A percentile compares a stretch with the other conserved stretches of the same genome.
phyloP scores from a whole-genome alignment of 2,329 filamentous ascomycete species.

The Venturia nashicola region DNA sequence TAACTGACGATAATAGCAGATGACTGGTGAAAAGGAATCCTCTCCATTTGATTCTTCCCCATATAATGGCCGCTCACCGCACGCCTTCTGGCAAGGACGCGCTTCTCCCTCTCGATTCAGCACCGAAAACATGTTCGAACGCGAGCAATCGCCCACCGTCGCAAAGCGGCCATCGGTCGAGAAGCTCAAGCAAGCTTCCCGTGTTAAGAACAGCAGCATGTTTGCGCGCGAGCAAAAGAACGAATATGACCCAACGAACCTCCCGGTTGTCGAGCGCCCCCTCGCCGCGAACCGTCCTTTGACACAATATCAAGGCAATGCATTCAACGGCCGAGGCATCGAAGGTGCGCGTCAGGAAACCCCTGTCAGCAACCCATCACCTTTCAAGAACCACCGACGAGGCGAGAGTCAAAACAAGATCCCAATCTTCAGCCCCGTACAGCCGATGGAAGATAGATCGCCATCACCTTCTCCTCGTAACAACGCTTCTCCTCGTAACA shows the following conservation, averaged over 20 bases:
- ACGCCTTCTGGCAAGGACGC: slow-evolving; percentile 78
- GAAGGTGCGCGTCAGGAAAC: slow-evolving; percentile 41
- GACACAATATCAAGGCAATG: slow-evolving; percentile 56
- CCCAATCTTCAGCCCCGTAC: slow-evolving; percentile 44
- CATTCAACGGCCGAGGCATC: slow-evolving; percentile 48
- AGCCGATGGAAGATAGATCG: slow-evolving; percentile 19
- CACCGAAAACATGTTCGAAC: slow-evolving; percentile 55
- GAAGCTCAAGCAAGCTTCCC: slow-evolving; percentile 84
- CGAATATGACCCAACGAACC: slow-evolving; percentile 74
- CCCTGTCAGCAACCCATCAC: slow-evolving; percentile 10
- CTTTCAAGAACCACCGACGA: slow-evolving; percentile 21
- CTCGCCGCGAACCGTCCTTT: slow-evolving; percentile 51
- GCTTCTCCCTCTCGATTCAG: slow-evolving; percentile 53
- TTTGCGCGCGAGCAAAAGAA: slow-evolving; percentile 85
- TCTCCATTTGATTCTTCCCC: slow-evolving; percentile 82
- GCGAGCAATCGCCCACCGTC: slow-evolving; percentile 46
- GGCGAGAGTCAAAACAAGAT: slow-evolving; percentile 49
- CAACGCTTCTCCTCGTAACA: background rate
- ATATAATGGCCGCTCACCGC: slow-evolving; percentile 57
- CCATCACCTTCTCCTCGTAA: slow-evolving; percentile 24
- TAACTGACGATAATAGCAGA: slow-evolving; percentile 2
- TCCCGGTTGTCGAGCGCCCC: slow-evolving; percentile 71
- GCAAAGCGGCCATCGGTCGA: slow-evolving; percentile 79
- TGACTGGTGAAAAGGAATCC: slow-evolving; percentile 51
- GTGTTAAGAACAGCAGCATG: slow-evolving; percentile 97